Evolutionary conservation across 257 asterid genomes (phyloP).

Genomic region (Cynanchum wilfordii): DNA sequence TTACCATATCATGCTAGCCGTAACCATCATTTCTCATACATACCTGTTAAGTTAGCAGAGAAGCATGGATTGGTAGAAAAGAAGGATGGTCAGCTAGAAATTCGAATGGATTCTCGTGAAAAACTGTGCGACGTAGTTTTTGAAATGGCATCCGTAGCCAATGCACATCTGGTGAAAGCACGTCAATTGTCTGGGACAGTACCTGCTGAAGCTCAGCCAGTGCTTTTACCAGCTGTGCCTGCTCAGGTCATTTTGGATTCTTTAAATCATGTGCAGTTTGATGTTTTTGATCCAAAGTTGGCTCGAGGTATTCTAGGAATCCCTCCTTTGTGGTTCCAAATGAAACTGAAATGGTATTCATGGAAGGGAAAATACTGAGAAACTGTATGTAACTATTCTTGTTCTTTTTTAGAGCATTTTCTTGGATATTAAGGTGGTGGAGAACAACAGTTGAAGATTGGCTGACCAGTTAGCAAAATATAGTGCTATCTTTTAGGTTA

Average conservation of each 20-base stretch:
- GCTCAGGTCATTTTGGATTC: conserved; percentile 66
- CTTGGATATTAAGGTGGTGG: neutral
- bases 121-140: conserved; percentile 58
- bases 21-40: conserved; percentile 48
- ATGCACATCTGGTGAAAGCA: conserved; percentile 75
- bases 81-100: conserved; percentile 43
- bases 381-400: neutral
- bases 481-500: neutral
- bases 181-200: conserved; percentile 62
- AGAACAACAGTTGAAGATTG: neutral
- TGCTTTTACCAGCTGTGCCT: conserved; percentile 79
- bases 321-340: conserved; percentile 77
- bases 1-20: conserved; percentile 75
- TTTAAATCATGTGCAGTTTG: conserved; percentile 61
- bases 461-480: neutral
- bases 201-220: conserved; percentile 70
- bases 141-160: conserved; percentile 90
- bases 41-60: conserved; percentile 70
- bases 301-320: conserved; percentile 61
- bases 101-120: conserved; percentile 58
- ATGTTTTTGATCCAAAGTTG: conserved; percentile 76
- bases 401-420: neutral
- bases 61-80: conserved; percentile 59
- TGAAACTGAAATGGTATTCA: conserved; percentile 77
- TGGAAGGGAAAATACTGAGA: conserved; percentile 79